Conservation (phyloP, 2,329 filamentous ascomycete genomes). For the Elsinoe ampelina region DNA sequence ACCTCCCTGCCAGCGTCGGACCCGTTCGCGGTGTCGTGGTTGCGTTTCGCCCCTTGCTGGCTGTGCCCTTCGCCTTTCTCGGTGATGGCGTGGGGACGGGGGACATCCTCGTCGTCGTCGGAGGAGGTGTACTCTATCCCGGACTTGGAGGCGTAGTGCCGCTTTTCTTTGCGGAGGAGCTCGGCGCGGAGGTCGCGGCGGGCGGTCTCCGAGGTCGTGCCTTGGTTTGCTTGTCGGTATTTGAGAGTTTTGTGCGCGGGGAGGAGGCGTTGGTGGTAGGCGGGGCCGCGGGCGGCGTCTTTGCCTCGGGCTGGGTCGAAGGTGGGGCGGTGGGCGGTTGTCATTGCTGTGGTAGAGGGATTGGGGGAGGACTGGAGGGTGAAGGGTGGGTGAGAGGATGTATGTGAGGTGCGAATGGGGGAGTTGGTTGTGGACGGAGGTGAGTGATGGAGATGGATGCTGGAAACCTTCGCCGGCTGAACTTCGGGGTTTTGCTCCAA, state of each 20-base stretch:
- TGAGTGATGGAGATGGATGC: not conserved
- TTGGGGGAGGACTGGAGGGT: not conserved
- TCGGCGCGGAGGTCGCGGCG: slow-evolving; percentile 79
- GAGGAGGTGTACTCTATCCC: slow-evolving; percentile 45
- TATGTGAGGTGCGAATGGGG: not conserved
- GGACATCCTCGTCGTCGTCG: slow-evolving; percentile 18
- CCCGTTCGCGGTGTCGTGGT: slow-evolving; percentile 46
- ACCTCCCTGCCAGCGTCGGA: too few species aligned
- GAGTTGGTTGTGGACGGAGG: too few species aligned
- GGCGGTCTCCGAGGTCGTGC: slow-evolving; percentile 62
- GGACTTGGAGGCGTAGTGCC: slow-evolving; percentile 77
- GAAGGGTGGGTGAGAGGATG: not conserved
- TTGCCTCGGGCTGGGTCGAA: slow-evolving; percentile 95
- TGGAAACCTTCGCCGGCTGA: slow-evolving; percentile 15
- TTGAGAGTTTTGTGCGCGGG: slow-evolving; percentile 92
- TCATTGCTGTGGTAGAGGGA: slow-evolving; percentile 31
- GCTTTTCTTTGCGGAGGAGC: slow-evolving; percentile 77
- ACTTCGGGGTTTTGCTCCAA: not conserved
- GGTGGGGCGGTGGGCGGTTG: slow-evolving; percentile 67
- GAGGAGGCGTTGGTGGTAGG: slow-evolving; percentile 91
- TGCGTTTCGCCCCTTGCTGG: slow-evolving; percentile 48
- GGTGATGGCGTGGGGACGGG: slow-evolving; percentile 35
- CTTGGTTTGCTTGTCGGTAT: slow-evolving; percentile 80
- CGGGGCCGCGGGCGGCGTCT: slow-evolving; percentile 84
- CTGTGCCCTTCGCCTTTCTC: slow-evolving; percentile 25